phyloP scores from a whole-genome alignment of 1,139 yeast genomes.

The Saccharomyces hybrid region DNA sequence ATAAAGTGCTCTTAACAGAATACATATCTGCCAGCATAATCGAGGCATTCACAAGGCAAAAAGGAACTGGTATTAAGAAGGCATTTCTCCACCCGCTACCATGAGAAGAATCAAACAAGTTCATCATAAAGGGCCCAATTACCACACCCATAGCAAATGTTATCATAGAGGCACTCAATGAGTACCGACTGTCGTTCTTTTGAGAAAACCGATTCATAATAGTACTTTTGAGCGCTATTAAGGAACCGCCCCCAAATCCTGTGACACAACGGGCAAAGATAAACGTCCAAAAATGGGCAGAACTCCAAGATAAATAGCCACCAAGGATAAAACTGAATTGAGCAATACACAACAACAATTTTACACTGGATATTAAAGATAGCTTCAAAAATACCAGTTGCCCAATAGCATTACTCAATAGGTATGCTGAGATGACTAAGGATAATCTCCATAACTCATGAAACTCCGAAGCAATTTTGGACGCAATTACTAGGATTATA shows the following conservation, averaged over 20 bases:
- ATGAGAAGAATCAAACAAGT: slow-evolving; percentile 6
- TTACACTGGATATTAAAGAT: slow-evolving; percentile 81
- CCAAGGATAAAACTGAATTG: not conserved
- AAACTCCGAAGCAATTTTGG: slow-evolving; percentile 57
- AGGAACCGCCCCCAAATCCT: not conserved
- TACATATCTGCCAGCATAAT: not conserved
- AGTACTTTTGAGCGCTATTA: not conserved
- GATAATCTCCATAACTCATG: slow-evolving; percentile 46
- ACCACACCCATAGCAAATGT: not conserved
- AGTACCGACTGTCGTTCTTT: not conserved
- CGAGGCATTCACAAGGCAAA: not conserved
- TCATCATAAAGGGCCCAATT: not conserved
- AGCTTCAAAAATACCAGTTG: slow-evolving; percentile 81
- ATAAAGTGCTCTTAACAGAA: not conserved
- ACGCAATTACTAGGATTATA: slow-evolving; percentile 51
- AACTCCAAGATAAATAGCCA: not conserved
- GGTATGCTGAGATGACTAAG: slow-evolving; percentile 57
- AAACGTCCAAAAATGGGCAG: not conserved
- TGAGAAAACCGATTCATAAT: not conserved
- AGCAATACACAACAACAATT: slow-evolving; percentile 34
- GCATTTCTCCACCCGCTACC: slow-evolving; percentile 82
- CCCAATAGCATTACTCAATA: slow-evolving; percentile 54
- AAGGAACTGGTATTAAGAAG: slow-evolving; percentile 55
- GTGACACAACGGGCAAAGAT: not conserved
- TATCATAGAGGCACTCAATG: not conserved